Evolutionary conservation across 345 rosid species (phyloP).

Genomic region (Linum usitatissimum): DNA sequence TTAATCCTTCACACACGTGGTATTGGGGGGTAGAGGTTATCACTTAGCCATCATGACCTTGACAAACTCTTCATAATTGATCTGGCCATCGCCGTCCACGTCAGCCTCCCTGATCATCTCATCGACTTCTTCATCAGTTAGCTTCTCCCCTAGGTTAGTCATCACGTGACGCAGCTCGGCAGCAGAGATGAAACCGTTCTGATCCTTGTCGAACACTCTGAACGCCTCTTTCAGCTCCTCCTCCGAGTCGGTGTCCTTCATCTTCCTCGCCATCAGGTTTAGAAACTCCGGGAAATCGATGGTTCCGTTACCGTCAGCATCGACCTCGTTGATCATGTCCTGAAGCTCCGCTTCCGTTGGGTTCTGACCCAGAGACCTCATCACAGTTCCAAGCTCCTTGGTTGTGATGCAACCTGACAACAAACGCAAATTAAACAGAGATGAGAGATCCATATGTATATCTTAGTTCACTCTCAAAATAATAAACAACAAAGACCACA

Average conservation of each 20-base stretch:
- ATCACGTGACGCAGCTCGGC: conserved; percentile 50
- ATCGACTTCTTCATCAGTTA: conserved; percentile 45
- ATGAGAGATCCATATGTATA: too few relatives aligned
- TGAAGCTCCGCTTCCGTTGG: conserved; percentile 46
- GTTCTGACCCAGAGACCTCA: conserved; percentile 48
- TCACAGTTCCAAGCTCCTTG: conserved; percentile 43
- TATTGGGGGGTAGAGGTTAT: background rate
- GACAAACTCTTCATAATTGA: conserved; percentile 46
- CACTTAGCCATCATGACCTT: conserved; percentile 59
- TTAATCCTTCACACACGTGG: background rate
- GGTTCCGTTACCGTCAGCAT: conserved; percentile 47
- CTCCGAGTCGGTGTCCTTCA: conserved; percentile 54
- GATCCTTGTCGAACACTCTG: conserved; percentile 45
- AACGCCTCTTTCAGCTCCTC: conserved; percentile 56
- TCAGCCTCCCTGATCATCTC: conserved; percentile 52
- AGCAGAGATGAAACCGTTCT: conserved; percentile 41
- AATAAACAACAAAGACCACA: too few relatives aligned
- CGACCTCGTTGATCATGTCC: conserved; percentile 47
- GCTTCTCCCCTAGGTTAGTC: conserved; percentile 51
- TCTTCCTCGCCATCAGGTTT: conserved; percentile 50
- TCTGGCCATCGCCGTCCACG: conserved; percentile 54
- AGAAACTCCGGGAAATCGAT: conserved; percentile 48
- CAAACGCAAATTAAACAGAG: too few relatives aligned
- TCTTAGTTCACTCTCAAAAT: too few relatives aligned
- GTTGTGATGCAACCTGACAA: conserved; percentile 37